Evolutionary conservation across 225 moss, liverwort and hornwort species (phyloP).

Genomic region (Pseudisothecium myosuroides): DNA sequence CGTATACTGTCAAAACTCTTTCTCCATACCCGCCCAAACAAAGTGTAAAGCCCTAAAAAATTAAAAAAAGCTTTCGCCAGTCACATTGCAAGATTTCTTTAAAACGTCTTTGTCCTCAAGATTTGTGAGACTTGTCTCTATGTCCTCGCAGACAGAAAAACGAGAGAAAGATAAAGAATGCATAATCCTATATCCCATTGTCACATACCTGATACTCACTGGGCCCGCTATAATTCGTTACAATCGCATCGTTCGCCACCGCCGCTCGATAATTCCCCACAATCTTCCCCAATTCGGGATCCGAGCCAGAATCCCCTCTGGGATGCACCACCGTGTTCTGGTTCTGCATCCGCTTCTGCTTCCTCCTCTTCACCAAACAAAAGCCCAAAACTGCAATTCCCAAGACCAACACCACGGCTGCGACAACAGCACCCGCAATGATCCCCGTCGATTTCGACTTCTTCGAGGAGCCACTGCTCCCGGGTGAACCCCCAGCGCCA

Average conservation of each 20-base stretch:
- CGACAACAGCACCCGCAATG: constrained; percentile 53
- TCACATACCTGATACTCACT: constrained; percentile 27
- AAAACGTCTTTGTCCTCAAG: background rate
- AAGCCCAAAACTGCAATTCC: constrained; percentile 11
- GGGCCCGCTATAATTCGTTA: constrained; percentile 51
- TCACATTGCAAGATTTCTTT: background rate
- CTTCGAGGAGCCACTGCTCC: background rate
- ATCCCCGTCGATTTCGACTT: constrained; percentile 18
- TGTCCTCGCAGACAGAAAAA: background rate
- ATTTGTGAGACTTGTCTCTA: background rate
- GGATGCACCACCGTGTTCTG: constrained; percentile 83
- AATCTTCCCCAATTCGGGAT: constrained; percentile 74
- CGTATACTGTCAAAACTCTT: background rate
- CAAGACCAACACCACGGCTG: constrained; percentile 2
- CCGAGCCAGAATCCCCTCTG: constrained; percentile 58
- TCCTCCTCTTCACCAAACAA: constrained; percentile 38
- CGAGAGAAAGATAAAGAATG: background rate
- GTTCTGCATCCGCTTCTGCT: constrained; percentile 37
- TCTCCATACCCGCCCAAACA: background rate
- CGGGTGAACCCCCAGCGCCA: background rate
- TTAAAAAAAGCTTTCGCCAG: too few species aligned
- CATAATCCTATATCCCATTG: background rate
- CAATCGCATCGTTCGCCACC: background rate
- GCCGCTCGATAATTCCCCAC: constrained; percentile 16
- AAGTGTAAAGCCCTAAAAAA: background rate